Conservation (phyloP, 129 eudicot species). For the Flaveria trinervia region DNA sequence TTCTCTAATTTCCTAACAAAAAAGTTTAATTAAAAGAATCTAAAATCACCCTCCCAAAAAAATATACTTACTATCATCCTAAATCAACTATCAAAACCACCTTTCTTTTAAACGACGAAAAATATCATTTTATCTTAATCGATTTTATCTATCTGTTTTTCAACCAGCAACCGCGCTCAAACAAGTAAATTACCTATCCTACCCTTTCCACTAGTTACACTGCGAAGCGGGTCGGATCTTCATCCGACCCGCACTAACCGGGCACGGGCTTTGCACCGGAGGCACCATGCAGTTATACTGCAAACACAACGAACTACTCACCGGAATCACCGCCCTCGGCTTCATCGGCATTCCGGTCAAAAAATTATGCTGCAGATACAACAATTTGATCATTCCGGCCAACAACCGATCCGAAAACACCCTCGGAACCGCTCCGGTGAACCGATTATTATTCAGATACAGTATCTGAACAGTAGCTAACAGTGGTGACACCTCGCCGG, state of each 20-base stretch:
- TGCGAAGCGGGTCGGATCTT: conserved; percentile 8
- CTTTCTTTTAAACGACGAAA: no score
- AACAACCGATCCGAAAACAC: conserved; percentile 3
- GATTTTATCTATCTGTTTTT: no score
- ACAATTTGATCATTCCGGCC: neutral
- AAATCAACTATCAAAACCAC: neutral
- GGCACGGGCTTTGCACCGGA: conserved; percentile 16
- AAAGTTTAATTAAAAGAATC: neutral
- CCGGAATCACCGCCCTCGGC: neutral
- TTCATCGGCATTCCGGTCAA: conserved; percentile 10
- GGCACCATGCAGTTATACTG: conserved; percentile 13
- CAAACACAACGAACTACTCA: conserved; percentile 13
- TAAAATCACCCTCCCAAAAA: neutral
- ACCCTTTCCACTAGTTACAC: conserved; percentile 9
- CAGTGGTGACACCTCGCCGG: neutral
- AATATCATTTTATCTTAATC: no score
- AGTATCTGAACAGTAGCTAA: conserved; percentile 2
- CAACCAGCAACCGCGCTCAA: no score
- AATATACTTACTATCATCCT: neutral
- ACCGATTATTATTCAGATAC: conserved; percentile 5
- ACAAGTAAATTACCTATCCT: neutral
- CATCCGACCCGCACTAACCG: conserved; percentile 5
- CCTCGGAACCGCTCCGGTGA: neutral
- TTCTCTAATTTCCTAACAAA: neutral
- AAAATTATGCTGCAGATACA: conserved; percentile 15